phyloP scores from a whole-genome alignment of 768 basidiomycete species.

The Mycena leptocephala region DNA sequence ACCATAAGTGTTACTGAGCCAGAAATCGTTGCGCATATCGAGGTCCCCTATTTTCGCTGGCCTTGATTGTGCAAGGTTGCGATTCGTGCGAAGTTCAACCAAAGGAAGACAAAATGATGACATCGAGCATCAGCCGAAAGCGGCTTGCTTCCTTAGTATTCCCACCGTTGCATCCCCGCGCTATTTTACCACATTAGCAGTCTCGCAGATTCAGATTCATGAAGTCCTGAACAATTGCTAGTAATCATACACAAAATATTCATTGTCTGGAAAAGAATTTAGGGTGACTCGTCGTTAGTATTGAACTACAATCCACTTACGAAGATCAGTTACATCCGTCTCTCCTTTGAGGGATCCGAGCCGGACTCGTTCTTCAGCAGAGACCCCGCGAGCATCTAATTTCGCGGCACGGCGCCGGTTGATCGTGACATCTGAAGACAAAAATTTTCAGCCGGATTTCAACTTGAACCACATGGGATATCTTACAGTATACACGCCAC shows the following conservation, averaged over 20 bases:
- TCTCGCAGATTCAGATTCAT: too few relatives aligned
- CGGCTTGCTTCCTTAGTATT: too few relatives aligned
- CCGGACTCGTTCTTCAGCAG: not conserved
- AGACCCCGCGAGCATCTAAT: not conserved
- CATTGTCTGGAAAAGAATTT: not conserved
- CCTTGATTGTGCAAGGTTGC: too few relatives aligned
- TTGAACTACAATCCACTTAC: not conserved
- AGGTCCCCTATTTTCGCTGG: too few relatives aligned
- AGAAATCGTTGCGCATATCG: too few relatives aligned
- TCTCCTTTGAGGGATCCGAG: not conserved
- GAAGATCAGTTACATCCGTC: not conserved
- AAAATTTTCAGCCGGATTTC: not conserved
- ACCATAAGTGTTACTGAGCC: too few relatives aligned
- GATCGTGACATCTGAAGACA: not conserved
- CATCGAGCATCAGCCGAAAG: too few relatives aligned
- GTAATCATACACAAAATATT: not conserved
- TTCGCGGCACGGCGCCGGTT: not conserved
- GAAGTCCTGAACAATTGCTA: too few relatives aligned
- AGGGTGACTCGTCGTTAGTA: not conserved
- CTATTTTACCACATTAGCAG: too few relatives aligned
- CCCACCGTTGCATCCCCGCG: too few relatives aligned
- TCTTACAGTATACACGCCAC: not conserved
- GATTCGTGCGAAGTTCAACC: too few relatives aligned
- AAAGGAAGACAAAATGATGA: too few relatives aligned
- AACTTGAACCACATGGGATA: not conserved